A percentile compares a stretch with the other conserved stretches of the same genome.
These are phyloP conservation scores for Pneumocystis sp. DNA, from an alignment of 1,139 yeast species.

Conservation along the genomic window DNA sequence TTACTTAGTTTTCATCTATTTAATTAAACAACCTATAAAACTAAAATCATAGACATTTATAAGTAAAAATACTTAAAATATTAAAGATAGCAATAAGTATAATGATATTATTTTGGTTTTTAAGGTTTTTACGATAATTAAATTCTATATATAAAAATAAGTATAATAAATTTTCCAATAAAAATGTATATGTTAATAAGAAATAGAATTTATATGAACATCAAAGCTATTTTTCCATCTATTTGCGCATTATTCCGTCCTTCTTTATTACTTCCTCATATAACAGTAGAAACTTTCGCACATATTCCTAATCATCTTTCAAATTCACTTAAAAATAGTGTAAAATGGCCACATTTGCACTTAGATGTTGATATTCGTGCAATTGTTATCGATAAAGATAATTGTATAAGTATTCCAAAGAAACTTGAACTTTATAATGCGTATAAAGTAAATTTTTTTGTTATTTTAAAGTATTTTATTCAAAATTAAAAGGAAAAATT, in stretches of 20 bases:
- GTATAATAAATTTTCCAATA: not conserved
- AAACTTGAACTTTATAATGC: slow-evolving; percentile 69
- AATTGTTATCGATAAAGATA: slow-evolving; percentile 83
- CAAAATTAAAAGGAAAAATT: slow-evolving; percentile 32
- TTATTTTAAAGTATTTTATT: not conserved
- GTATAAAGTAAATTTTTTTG: slow-evolving; percentile 29
- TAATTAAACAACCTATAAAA: not conserved
- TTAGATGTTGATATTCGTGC: slow-evolving; percentile 40
- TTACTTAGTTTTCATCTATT: no score
- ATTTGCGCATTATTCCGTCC: not conserved
- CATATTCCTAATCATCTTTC: not conserved
- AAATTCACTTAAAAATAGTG: not conserved
- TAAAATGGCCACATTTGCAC: not conserved
- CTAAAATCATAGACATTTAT: no score
- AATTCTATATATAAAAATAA: no score
- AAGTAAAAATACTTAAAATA: no score
- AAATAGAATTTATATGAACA: not conserved
- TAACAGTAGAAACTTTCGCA: not conserved
- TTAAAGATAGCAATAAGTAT: no score
- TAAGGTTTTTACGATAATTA: no score
- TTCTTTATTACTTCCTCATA: not conserved
- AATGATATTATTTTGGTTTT: no score
- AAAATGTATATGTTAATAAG: not conserved
- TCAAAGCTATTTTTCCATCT: not conserved
- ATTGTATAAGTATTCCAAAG: slow-evolving; percentile 80